A percentile compares a stretch with the other conserved stretches of the same genome.
Evolutionary conservation across 352 stramenopile species (phyloP).

Genomic region (Phytophthora foliorum): DNA sequence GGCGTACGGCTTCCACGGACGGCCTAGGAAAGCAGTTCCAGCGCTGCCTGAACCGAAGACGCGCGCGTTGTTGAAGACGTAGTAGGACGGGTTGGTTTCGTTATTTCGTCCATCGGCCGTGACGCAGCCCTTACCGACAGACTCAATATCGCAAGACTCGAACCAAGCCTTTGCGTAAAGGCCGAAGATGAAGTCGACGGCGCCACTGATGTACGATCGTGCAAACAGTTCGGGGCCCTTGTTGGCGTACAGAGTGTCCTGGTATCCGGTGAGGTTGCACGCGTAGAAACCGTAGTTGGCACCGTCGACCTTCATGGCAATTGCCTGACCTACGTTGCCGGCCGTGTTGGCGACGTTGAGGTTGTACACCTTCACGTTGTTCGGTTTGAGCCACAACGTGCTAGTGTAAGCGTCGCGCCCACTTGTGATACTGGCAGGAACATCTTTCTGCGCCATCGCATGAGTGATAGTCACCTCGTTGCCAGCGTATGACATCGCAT

Average conservation of each 20-base stretch:
- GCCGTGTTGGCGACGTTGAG: constrained; percentile 25
- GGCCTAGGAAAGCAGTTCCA: constrained; percentile 22
- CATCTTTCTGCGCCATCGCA: constrained; percentile 29
- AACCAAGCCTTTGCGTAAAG: constrained; percentile 32
- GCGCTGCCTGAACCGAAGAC: constrained; percentile 15
- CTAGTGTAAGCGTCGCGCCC: constrained; percentile 26
- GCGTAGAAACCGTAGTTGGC: constrained; percentile 31
- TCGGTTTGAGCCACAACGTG: constrained; percentile 22
- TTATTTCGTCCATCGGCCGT: constrained; percentile 25
- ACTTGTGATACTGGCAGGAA: constrained; percentile 19
- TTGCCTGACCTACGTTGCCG: constrained; percentile 17
- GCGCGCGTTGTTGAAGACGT: constrained; percentile 29
- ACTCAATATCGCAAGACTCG: constrained; percentile 32
- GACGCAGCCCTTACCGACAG: constrained; percentile 16
- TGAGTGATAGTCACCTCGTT: constrained; percentile 35
- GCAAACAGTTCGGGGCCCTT: constrained; percentile 21
- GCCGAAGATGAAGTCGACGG: constrained; percentile 33
- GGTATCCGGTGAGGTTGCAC: constrained; percentile 31
- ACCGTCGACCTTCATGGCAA: constrained; percentile 19
- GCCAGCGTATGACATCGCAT: constrained; percentile 20
- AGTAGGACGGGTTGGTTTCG: constrained; percentile 24
- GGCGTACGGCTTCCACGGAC: constrained; percentile 25
- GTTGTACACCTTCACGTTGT: constrained; percentile 35
- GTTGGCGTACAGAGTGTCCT: constrained; percentile 27
- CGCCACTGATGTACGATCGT: no score